Evolutionary conservation across 768 basidiomycete species (phyloP), one percentile per base, ranked within the genome.

Genomic region (Russula brevipes): DNA sequence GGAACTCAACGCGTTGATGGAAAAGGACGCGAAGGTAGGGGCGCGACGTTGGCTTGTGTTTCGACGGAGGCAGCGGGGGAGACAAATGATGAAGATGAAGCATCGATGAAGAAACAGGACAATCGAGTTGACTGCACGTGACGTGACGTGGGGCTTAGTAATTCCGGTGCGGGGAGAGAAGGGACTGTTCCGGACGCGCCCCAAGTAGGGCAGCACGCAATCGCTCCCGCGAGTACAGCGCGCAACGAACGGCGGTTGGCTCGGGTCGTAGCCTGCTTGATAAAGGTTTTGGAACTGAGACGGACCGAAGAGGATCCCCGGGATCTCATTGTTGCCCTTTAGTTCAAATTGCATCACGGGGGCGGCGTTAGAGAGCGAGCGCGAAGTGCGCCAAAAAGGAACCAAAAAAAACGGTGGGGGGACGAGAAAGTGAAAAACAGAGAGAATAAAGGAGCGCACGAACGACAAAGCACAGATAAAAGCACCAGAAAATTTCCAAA

Each of bases 211-310:
- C 56, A 89, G 75, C 4, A 88, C 86, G 60, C 87, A 89, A 16
- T 76, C 79, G 35, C 82, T 80, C 16, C 71, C 74, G 5, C 75
- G 74, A 4, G 71, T 66, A 64, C 87, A 89, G 1, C 83, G 74
- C 2, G 73, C 73, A 3, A 78, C 72, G 60, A 84, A 86, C 3
- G 85, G 82, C 4, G 80, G 77, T 35, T 80, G 71, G n/a, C 76
- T 76, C 9, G 86, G 86, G 70, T 89, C 85, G 61, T 87, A 87
- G 3, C 87, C 86, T n/a, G 87, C 86, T 11, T 86, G 77, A 68
- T 81, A 88, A 39, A 89, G 73, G 70, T 88, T 88, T 70, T 88
- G 86, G 72, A 88, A 88, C 68, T 88, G 86, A 9, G 85, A 86
- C 0, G 87, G 87, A 4, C 85, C 87, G 71, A 85, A 86, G 68